Evolutionary conservation across 257 asterid genomes (phyloP).

Genomic region (Nicotiana tomentosiformis): DNA sequence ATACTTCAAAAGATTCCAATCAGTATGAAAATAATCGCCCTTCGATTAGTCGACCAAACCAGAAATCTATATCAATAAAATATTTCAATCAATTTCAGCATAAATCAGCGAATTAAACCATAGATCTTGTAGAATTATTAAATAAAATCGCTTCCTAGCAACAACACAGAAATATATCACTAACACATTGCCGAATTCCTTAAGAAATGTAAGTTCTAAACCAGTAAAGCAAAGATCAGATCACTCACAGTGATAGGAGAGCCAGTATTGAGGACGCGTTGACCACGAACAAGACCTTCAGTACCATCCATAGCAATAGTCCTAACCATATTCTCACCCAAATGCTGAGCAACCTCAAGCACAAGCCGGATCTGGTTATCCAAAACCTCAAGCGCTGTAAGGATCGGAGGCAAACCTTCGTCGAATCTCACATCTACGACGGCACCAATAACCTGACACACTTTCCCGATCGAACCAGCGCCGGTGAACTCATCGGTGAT

Average conservation of each 20-base stretch:
- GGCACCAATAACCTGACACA: constrained; percentile 91
- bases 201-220: neutral
- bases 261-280: constrained; percentile 80
- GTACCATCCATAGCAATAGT: constrained; percentile 97
- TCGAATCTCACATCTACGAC: constrained; percentile 83
- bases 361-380: constrained; percentile 90
- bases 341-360: constrained; percentile 84
- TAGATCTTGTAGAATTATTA: neutral
- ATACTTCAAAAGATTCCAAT: neutral
- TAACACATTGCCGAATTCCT: neutral
- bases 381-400: constrained; percentile 82
- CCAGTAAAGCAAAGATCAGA: neutral
- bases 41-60: neutral
- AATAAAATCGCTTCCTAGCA: neutral
- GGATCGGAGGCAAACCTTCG: constrained; percentile 86
- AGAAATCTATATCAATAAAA: neutral
- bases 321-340: constrained; percentile 83
- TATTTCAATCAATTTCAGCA: neutral
- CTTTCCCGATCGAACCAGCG: constrained; percentile 59
- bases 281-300: constrained; percentile 87
- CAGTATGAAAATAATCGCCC: neutral
- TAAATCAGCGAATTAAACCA: neutral
- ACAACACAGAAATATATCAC: neutral
- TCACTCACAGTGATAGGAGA: constrained; percentile 80
- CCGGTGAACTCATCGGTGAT: constrained; percentile 85